Evolutionary conservation across 139 green algal genomes (phyloP), one percentile per base, ranked within the genome.

Genomic region (Chlorella sorokiniana): DNA sequence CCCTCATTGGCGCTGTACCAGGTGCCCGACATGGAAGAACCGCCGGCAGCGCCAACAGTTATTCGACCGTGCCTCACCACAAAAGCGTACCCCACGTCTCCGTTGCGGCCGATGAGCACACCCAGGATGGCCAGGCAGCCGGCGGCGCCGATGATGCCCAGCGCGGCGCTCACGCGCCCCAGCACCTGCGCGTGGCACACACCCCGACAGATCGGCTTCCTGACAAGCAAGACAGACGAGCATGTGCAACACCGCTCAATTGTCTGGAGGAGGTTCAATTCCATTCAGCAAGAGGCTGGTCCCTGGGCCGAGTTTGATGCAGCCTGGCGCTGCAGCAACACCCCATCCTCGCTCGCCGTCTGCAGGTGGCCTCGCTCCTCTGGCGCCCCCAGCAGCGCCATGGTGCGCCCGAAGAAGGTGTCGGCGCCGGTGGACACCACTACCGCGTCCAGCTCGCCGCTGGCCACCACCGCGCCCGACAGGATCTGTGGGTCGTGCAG

Each of bases 351-450:
- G 6, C 31, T 64, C 44, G 90, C 84, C 89, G 88, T 84, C 56
- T 91, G 82, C 25, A 93, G 88, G 69, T 93, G 85, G n/a, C 85
- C 81, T 4, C 16, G 37, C 73, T 86, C 69, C 44, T 86, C 52
- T 62, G 62, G 73, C 2, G 45, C 37, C 29, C 35, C 72, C 69
- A 96, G 93, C 31, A 97, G 87, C 1, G 89, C 81, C 64, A 93
- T 91, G n/a, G 94, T 91, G 44, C 91, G 91, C 29, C 91, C 92
- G 82, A 97, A 96, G 88, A 97, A 97, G 48, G 94, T 97, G 89
- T 96, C 86, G 14, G 82, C 33, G 33, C 90, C 92, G 18, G 90
- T 96, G 22, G 88, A 88, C 31, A 91, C 91, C 31, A 96, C 93
- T 10, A 93, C 37, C 3, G 85, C 85, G 31, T 97, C 85, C 41